Conservation (phyloP, 129 eudicot genomes). For the Mikania micrantha region DNA sequence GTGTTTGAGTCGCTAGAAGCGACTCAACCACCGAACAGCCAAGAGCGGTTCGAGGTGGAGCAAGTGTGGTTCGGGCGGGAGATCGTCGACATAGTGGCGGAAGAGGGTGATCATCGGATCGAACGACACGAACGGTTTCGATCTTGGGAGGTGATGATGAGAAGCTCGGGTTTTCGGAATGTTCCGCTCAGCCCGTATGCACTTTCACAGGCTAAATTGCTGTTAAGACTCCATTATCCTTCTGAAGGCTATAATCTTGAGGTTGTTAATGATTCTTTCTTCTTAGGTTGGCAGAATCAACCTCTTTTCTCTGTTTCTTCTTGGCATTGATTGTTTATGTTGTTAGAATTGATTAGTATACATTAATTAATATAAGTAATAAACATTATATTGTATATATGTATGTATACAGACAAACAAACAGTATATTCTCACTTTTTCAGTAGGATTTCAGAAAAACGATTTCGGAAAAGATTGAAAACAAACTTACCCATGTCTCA, state of each 20-base stretch:
- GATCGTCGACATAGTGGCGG: conserved; percentile 55
- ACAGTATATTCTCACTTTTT: no score
- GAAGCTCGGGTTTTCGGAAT: conserved; percentile 45
- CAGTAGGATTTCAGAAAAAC: no score
- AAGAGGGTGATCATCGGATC: conserved; percentile 47
- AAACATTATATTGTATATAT: neutral
- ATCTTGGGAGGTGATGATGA: conserved; percentile 71
- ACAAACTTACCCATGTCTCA: no score
- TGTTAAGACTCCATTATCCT: conserved; percentile 84
- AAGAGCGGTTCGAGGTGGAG: conserved; percentile 66
- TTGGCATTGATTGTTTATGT: conserved; percentile 39
- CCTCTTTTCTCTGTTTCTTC: conserved; percentile 89
- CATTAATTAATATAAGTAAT: neutral
- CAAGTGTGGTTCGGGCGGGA: conserved; percentile 77
- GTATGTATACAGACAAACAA: neutral
- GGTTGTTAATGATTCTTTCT: conserved; percentile 42
- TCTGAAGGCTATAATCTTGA: conserved; percentile 77
- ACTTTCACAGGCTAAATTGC: conserved; percentile 67
- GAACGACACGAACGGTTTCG: conserved; percentile 64
- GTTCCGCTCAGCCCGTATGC: conserved; percentile 61
- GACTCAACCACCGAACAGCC: conserved; percentile 73
- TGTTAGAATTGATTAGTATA: neutral
- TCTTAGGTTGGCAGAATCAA: conserved; percentile 86
- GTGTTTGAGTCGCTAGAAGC: conserved; percentile 85
- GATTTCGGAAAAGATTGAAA: no score